These are phyloP conservation scores for Cladophialophora yegresii DNA, from an alignment of 2,329 filamentous ascomycete species.

Conservation along the genomic window DNA sequence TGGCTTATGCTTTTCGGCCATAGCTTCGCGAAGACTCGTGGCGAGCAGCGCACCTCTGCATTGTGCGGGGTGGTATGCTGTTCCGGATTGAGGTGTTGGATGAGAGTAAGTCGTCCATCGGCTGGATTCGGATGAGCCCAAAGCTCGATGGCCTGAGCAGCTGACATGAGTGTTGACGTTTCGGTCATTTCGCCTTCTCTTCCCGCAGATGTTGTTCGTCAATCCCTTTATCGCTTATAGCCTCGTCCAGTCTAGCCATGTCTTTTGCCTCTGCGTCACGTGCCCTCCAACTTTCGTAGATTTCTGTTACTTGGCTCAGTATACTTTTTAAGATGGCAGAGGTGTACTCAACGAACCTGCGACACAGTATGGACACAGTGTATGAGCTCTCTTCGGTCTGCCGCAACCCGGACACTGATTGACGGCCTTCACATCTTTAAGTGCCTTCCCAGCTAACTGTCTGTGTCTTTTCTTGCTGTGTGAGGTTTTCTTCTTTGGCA, in stretches of 20 bases:
- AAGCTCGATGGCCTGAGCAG: background rate
- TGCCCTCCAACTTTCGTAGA: slow-evolving; percentile 29
- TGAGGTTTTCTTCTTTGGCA: slow-evolving; percentile 98
- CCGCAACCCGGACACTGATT: slow-evolving; percentile 91
- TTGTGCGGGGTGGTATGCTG: background rate
- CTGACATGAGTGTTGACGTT: background rate
- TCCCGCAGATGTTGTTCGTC: background rate
- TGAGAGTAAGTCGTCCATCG: background rate
- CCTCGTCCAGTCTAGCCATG: slow-evolving; percentile 3
- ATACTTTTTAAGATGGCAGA: background rate
- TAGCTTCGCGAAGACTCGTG: background rate
- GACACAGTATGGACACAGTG: slow-evolving; percentile 84
- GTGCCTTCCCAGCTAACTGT: slow-evolving; percentile 90
- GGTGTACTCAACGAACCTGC: slow-evolving; percentile 58
- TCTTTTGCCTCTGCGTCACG: slow-evolving; percentile 22
- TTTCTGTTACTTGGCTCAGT: slow-evolving; percentile 20
- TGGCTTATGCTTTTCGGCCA: background rate
- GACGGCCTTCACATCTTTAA: slow-evolving; percentile 84
- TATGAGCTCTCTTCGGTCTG: slow-evolving; percentile 80
- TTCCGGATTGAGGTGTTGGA: background rate
- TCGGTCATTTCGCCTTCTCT: background rate
- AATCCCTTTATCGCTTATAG: background rate
- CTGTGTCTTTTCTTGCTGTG: slow-evolving; percentile 92
- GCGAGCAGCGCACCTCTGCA: background rate
- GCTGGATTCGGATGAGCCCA: background rate